Evolutionary conservation across 2,329 filamentous ascomycete genomes (phyloP).

Genomic region (Pleomassaria siparia): DNA sequence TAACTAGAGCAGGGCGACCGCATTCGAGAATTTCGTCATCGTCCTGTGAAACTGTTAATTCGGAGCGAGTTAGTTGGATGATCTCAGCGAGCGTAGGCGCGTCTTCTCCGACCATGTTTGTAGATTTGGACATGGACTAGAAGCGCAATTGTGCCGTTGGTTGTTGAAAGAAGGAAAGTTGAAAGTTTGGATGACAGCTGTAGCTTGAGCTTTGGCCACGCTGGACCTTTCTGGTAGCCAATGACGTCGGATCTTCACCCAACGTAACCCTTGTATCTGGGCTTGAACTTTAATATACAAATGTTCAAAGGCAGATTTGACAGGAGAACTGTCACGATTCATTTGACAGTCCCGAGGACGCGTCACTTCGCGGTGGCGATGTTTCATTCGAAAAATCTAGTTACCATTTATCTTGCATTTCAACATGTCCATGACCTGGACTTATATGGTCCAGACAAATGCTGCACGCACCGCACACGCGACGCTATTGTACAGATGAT

Average conservation of each 20-base stretch:
- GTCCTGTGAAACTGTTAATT: constrained; percentile 18
- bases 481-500: constrained; percentile 1
- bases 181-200: not conserved
- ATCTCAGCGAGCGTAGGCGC: constrained; percentile 26
- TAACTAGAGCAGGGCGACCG: constrained; percentile 42
- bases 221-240: not conserved
- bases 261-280: not conserved
- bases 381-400: not conserved
- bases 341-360: not conserved
- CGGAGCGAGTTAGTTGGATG: constrained; percentile 22
- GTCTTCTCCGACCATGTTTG: constrained; percentile 9
- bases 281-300: not conserved
- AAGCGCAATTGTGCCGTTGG: constrained; percentile 2
- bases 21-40: constrained; percentile 42
- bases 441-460: not conserved
- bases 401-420: not conserved
- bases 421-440: not conserved
- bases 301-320: no score
- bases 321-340: not conserved
- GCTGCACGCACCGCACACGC: not conserved
- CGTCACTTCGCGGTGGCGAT: not conserved
- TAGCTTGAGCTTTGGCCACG: not conserved
- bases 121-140: not conserved
- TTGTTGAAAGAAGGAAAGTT: not conserved
- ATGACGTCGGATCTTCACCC: no score